These are phyloP conservation scores for Globisporangium iwayamae DNA, from an alignment of 352 stramenopile genomes.

Conservation along the genomic window DNA sequence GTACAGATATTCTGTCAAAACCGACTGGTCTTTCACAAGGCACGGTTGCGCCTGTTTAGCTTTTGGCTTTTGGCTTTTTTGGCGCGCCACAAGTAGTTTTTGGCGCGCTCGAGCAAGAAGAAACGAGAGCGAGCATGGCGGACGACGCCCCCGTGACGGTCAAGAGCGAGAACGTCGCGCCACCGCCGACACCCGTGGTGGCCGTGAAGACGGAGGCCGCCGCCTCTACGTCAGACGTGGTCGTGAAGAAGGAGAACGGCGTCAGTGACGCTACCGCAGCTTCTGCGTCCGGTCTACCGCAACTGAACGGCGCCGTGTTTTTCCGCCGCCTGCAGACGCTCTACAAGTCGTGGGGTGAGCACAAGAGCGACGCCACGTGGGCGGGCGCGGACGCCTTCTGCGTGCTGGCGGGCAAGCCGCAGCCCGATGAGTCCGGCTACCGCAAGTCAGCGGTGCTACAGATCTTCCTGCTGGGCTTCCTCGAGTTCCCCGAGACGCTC, in stretches of 20 bases:
- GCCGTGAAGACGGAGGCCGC: conserved; percentile 30
- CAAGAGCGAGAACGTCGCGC: conserved; percentile 18
- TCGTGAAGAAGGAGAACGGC: conserved; percentile 32
- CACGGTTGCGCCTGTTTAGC: not conserved
- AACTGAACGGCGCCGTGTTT: conserved; percentile 65
- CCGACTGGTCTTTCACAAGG: conserved; percentile 1
- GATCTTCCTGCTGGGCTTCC: conserved; percentile 89
- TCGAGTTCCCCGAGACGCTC: conserved; percentile 91
- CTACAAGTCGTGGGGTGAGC: conserved; percentile 65
- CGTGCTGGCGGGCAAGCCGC: conserved; percentile 73
- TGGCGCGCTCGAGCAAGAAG: not conserved
- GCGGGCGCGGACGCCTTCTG: conserved; percentile 71
- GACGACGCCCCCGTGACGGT: conserved; percentile 17
- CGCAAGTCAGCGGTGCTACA: conserved; percentile 88
- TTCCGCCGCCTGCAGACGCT: conserved; percentile 78
- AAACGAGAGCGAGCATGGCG: conserved; percentile 20
- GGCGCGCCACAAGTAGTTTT: conserved; percentile 7
- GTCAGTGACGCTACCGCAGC: not conserved
- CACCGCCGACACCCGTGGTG: conserved; percentile 1
- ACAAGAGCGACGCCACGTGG: conserved; percentile 49
- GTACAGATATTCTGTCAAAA: not conserved
- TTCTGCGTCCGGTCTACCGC: conserved; percentile 22
- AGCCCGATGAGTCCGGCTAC: conserved; percentile 85
- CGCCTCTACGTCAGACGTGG: conserved; percentile 8
- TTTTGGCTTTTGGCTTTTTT: not conserved